phyloP scores from a whole-genome alignment of 2,329 filamentous ascomycete genomes.

The Scedosporium boydii region DNA sequence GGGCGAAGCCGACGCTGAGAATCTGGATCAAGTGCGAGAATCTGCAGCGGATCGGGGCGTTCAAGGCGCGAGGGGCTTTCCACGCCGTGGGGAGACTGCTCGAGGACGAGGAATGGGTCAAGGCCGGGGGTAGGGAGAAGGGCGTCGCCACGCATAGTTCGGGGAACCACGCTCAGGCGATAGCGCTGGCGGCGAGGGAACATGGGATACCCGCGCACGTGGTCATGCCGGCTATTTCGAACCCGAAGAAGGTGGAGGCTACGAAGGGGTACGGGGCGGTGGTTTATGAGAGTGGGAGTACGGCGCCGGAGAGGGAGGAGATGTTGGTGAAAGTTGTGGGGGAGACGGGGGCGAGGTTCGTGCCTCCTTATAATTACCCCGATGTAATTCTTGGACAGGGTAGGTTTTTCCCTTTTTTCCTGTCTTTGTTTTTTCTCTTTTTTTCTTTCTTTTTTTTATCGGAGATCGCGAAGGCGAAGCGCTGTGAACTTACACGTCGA shows the following conservation, averaged over 20 bases:
- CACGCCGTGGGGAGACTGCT: conserved; percentile 69
- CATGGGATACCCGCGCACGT: conserved; percentile 72
- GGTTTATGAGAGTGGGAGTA: conserved; percentile 75
- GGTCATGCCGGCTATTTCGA: conserved; percentile 83
- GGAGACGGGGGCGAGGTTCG: conserved; percentile 64
- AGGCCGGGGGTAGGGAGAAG: conserved; percentile 45
- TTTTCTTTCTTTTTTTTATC: background rate
- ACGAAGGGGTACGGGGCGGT: conserved; percentile 69
- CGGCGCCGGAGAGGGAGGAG: conserved; percentile 70
- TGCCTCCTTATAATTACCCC: conserved; percentile 88
- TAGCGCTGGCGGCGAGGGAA: conserved; percentile 72
- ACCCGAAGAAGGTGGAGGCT: conserved; percentile 77
- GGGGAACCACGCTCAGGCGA: conserved; percentile 90
- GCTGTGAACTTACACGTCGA: background rate
- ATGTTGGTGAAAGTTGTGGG: conserved; percentile 59
- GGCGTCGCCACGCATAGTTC: conserved; percentile 88
- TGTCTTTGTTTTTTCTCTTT: background rate
- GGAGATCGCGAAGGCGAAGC: background rate
- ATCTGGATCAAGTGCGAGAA: conserved; percentile 98
- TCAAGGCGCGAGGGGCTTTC: conserved; percentile 87
- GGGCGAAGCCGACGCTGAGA: conserved; percentile 56
- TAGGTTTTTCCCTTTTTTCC: conserved; percentile 42
- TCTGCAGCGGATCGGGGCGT: conserved; percentile 79
- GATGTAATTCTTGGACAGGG: conserved; percentile 90
- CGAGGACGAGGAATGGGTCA: conserved; percentile 49